Evolutionary conservation across 768 basidiomycete species (phyloP).

Genomic region (Suillus weaverae): DNA sequence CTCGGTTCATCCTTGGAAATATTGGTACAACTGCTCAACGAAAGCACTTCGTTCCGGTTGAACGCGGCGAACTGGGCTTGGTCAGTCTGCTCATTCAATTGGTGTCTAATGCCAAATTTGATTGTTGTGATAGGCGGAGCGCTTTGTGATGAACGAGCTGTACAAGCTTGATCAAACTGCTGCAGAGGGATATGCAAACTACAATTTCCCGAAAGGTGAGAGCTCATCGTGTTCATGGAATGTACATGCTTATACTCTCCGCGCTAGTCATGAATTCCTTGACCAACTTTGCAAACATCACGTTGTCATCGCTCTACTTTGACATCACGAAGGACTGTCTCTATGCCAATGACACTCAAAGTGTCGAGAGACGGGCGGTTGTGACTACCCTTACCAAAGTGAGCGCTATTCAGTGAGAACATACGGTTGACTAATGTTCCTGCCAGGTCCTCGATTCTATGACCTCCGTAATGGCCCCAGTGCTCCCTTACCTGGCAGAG

Average conservation of each 20-base stretch:
- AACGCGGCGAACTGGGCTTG: constrained; percentile 54
- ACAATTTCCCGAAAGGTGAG: constrained; percentile 82
- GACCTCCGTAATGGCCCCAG: constrained; percentile 74
- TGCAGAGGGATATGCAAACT: constrained; percentile 65
- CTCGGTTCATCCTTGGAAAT: constrained; percentile 85
- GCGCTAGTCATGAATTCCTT: constrained; percentile 67
- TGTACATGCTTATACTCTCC: constrained; percentile 6
- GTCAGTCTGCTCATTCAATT: constrained; percentile 40
- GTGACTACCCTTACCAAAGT: constrained; percentile 76
- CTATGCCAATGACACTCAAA: constrained; percentile 64
- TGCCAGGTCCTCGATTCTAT: constrained; percentile 64
- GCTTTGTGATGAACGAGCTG: constrained; percentile 85
- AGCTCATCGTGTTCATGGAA: background rate
- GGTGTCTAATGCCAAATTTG: background rate
- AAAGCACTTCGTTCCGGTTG: constrained; percentile 8
- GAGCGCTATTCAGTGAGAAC: constrained; percentile 14
- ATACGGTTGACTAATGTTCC: background rate
- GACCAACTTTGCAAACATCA: constrained; percentile 76
- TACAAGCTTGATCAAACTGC: constrained; percentile 68
- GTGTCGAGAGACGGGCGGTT: constrained; percentile 59
- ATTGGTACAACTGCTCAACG: constrained; percentile 38
- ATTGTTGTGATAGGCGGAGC: constrained; percentile 58
- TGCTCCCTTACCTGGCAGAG: constrained; percentile 89
- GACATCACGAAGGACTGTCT: constrained; percentile 89
- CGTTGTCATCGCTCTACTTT: constrained; percentile 89